Percentiles rank a stretch among this genome's conserved stretches.
phyloP scores from a whole-genome alignment of 1,139 yeast species.

The Kurtzmaniella quercitrusa region DNA sequence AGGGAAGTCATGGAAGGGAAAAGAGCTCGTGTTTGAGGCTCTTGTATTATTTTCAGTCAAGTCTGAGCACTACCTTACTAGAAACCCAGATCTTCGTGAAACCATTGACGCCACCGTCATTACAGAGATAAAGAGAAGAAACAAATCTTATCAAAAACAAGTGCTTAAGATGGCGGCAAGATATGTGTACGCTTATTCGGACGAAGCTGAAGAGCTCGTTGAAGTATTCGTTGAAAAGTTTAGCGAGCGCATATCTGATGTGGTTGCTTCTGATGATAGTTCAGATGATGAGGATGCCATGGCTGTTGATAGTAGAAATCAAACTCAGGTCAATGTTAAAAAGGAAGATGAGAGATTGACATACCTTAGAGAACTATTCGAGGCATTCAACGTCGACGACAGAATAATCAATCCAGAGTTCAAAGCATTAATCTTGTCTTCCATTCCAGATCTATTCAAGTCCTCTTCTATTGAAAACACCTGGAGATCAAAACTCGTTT shows the following conservation, averaged over 20 bases:
- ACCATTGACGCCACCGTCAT: conserved; percentile 42
- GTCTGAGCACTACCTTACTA: conserved; percentile 28
- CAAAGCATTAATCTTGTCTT: conserved; percentile 20
- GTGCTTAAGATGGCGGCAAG: conserved; percentile 49
- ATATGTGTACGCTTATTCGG: conserved; percentile 43
- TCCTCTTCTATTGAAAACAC: conserved; percentile 38
- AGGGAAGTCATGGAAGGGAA: conserved; percentile 89
- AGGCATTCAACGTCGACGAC: conserved; percentile 23
- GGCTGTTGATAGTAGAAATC: conserved; percentile 20
- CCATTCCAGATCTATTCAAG: conserved; percentile 19
- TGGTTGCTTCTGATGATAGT: conserved; percentile 21
- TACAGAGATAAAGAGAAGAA: conserved; percentile 65
- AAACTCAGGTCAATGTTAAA: conserved; percentile 24
- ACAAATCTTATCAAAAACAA: conserved; percentile 57
- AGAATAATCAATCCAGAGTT: conserved; percentile 15
- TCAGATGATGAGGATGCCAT: conserved; percentile 24
- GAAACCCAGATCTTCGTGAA: conserved; percentile 20
- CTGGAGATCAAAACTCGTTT: conserved; percentile 55
- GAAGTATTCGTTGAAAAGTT: conserved; percentile 37
- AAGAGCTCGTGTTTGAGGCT: conserved; percentile 70
- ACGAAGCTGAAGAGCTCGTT: conserved; percentile 24
- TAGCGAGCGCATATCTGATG: conserved; percentile 26
- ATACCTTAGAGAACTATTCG: conserved; percentile 29
- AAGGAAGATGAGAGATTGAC: conserved; percentile 35
- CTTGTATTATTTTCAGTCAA: conserved; percentile 55